Evolutionary conservation across 2,329 filamentous ascomycete species (phyloP), one percentile per base, ranked within the genome.

Genomic region (Gliomastix tumulicola): DNA sequence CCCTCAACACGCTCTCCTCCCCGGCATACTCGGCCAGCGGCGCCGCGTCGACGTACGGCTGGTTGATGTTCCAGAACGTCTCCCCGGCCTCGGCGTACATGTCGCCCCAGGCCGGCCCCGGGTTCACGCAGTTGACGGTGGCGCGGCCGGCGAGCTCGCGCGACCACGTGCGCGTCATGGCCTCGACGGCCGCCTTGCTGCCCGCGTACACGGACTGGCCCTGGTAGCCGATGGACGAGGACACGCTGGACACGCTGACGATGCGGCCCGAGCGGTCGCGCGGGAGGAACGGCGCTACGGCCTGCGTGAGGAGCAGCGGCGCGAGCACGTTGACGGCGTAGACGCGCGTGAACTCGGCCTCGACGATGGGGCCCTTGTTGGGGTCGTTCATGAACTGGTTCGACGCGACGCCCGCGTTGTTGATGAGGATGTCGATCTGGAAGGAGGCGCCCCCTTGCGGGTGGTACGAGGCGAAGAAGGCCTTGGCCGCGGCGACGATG

Each of bases 311-410:
- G 3, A 94, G 71, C 17, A 94, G 62, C 2, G 88, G 88, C 0
- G 84, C 88, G 9, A 87, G 74, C 17, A 94, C 88, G 53, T 94
- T 94, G 61, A 92, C 73, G 38, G 75, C 74, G 65, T 87, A 94
- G 39, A 83, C 79, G 47, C 71, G 65, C 30, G 79, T 70, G 62
- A 89, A 94, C 50, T 88, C 74, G 11, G 69, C 68, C 6, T 69
- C 53, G 5, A 71, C 74, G 43, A 87, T 74, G 21, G 59, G 63
- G 15, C 57, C 57, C 38, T 68, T 58, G 17, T 76, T 57, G 7
- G 55, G 40, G 20, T 84, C 74, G 35, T 76, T 71, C 18, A 84
- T 62, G 19, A 65, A 56, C 47, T 81, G 74, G 61, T 92, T 90
- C 27, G 74, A 63, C 21, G 76, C 66, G 7, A 80, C 65, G 37